phyloP scores from a whole-genome alignment of 176 grass and related monocot species.

The Avena atlantica region DNA sequence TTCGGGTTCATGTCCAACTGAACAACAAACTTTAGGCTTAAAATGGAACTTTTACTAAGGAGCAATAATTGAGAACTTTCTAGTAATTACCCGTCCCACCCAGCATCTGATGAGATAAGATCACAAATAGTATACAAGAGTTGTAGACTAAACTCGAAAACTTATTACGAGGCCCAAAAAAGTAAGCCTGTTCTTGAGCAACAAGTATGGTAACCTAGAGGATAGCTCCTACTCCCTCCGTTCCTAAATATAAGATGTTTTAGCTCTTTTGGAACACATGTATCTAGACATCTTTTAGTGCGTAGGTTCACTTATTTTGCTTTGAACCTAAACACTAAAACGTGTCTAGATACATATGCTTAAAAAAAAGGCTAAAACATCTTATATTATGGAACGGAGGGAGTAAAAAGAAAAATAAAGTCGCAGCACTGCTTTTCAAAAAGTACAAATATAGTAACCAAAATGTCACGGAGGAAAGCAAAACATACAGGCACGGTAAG shows the following conservation, averaged over 20 bases:
- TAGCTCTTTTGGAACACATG: no score
- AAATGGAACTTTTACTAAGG: not conserved
- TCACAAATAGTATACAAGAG: not conserved
- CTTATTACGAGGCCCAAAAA: not conserved
- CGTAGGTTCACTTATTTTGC: no score
- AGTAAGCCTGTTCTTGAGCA: not conserved
- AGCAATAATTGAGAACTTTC: slow-evolving; percentile 3
- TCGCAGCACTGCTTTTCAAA: not conserved
- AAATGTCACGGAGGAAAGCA: not conserved
- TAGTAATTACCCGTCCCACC: not conserved
- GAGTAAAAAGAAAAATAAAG: slow-evolving; percentile 1
- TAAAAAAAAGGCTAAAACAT: no score
- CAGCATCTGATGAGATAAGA: not conserved
- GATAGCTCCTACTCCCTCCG: not conserved
- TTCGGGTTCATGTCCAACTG: not conserved
- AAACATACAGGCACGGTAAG: not conserved
- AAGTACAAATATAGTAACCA: not conserved
- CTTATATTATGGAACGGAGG: no score
- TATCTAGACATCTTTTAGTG: no score
- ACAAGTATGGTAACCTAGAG: not conserved
- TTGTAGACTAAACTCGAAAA: not conserved
- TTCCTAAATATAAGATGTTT: no score
- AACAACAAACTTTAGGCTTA: not conserved
- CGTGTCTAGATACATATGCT: no score
- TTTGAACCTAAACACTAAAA: no score